phyloP scores from a whole-genome alignment of 2,329 filamentous ascomycete genomes.

The Botrytis porri region DNA sequence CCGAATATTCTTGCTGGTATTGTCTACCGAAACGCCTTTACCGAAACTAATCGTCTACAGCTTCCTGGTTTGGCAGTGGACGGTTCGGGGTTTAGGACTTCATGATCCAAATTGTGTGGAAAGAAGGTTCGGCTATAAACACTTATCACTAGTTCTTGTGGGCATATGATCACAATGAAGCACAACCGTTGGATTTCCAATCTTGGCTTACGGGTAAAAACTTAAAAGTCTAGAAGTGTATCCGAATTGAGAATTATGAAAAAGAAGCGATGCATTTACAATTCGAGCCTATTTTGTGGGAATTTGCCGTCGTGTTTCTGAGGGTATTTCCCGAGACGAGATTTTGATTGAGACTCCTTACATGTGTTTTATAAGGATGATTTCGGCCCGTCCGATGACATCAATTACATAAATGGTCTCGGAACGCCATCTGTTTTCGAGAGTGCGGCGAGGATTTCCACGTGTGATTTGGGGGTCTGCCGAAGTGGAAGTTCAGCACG shows the following conservation, averaged over 20 bases:
- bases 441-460: background rate
- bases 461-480: background rate
- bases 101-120: background rate
- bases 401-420: conserved; percentile 11
- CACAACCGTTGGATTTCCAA: background rate
- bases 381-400: background rate
- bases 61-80: background rate
- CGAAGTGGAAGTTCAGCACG: background rate
- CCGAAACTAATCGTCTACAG: background rate
- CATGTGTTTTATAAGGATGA: background rate
- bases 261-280: background rate
- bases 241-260: background rate
- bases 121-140: background rate
- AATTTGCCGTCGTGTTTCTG: background rate
- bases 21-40: background rate
- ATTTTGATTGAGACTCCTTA: background rate
- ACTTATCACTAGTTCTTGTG: background rate
- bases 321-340: background rate
- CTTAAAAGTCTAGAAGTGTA: background rate
- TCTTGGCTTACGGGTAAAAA: background rate
- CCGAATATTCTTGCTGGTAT: background rate
- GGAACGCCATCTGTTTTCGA: background rate
- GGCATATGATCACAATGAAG: background rate
- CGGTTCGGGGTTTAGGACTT: background rate
- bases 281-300: background rate